phyloP scores from a whole-genome alignment of 176 grass and related monocot species.

The Oryza meyeriana region DNA sequence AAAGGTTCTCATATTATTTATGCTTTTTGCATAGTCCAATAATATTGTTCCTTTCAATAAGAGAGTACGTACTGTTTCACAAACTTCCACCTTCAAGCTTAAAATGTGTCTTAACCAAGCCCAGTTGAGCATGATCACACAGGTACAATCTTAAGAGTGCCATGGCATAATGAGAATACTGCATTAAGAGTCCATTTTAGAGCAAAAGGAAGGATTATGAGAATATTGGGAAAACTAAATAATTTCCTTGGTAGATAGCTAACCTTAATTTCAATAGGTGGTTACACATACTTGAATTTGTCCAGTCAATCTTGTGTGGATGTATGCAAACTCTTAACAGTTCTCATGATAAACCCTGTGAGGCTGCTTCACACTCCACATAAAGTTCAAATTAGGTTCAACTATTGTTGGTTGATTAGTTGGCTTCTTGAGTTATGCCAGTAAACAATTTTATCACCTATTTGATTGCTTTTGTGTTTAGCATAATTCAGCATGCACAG shows the following conservation, averaged over 20 bases:
- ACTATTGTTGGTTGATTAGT: background rate
- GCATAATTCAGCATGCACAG: background rate
- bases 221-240: background rate
- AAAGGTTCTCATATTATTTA: background rate
- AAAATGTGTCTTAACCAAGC: background rate
- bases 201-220: background rate
- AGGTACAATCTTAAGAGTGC: background rate
- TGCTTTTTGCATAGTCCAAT: background rate
- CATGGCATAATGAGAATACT: background rate
- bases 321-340: background rate
- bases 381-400: background rate
- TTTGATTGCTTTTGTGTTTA: conserved; percentile 18
- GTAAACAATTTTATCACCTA: background rate
- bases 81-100: background rate
- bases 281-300: background rate
- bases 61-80: background rate
- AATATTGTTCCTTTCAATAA: background rate
- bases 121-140: background rate
- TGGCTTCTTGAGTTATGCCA: background rate
- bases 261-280: background rate
- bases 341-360: background rate
- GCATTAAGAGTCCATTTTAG: background rate
- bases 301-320: background rate
- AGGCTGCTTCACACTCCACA: background rate
- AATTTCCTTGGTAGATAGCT: background rate